These are phyloP conservation scores for Marasmius oreades DNA, from an alignment of 1,284 basidiomycete genomes.

Conservation along the genomic window DNA sequence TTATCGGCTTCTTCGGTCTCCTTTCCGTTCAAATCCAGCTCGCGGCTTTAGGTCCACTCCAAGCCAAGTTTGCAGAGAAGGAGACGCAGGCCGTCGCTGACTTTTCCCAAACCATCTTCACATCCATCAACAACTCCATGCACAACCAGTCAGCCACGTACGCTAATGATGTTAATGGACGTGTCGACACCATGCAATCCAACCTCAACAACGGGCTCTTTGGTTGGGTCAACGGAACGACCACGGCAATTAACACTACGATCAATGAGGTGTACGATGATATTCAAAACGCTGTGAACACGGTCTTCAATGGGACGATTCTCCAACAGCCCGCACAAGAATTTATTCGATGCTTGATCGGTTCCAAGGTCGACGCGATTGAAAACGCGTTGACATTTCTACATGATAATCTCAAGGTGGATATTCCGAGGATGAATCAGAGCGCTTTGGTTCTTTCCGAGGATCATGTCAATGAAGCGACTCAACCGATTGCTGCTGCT, in stretches of 20 bases:
- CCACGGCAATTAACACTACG: constrained; percentile 80
- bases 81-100: constrained; percentile 58
- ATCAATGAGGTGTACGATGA: constrained; percentile 74
- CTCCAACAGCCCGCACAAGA: constrained; percentile 80
- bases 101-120: constrained; percentile 71
- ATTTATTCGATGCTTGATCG: constrained; percentile 87
- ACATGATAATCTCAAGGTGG: constrained; percentile 79
- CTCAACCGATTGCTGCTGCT: constrained; percentile 73
- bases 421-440: constrained; percentile 73
- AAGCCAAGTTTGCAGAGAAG: constrained; percentile 56
- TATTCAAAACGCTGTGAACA: constrained; percentile 64
- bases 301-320: constrained; percentile 80
- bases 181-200: constrained; percentile 65
- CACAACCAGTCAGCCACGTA: constrained; percentile 76
- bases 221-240: constrained; percentile 93
- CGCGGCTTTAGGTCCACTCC: constrained; percentile 67
- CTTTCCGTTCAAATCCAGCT: constrained; percentile 87
- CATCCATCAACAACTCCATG: constrained; percentile 77
- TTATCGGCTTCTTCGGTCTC: constrained; percentile 89
- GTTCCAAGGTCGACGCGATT: constrained; percentile 83
- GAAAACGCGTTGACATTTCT: constrained; percentile 91
- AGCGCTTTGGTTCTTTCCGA: constrained; percentile 75
- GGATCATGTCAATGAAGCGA: constrained; percentile 67
- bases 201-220: constrained; percentile 86
- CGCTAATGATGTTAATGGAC: constrained; percentile 71